phyloP scores from a whole-genome alignment of 176 grass and related monocot genomes.

The Oryza australiensis region DNA sequence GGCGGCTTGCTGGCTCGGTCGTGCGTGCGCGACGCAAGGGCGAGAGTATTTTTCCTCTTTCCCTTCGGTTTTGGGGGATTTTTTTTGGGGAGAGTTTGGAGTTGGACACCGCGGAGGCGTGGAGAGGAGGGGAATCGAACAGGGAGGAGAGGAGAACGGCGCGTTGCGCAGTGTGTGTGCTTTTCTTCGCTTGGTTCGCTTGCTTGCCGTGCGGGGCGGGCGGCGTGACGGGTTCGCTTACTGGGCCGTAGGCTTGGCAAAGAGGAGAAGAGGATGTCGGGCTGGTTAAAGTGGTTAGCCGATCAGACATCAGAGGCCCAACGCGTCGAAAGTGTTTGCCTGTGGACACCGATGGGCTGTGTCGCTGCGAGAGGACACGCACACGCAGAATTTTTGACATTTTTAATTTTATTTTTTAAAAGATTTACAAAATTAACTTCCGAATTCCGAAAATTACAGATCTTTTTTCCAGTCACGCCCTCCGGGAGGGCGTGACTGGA shows the following conservation, averaged over 20 bases:
- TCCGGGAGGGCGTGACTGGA: too few species aligned
- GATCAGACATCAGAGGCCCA: too few species aligned
- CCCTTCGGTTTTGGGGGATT: constrained; percentile 12
- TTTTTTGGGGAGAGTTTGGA: neutral
- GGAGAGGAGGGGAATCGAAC: neutral
- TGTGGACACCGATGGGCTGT: too few species aligned
- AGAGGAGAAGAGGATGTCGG: too few species aligned
- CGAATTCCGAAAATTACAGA: too few species aligned
- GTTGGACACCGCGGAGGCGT: constrained; percentile 13
- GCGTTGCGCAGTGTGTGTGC: neutral
- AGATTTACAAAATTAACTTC: too few species aligned
- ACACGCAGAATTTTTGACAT: too few species aligned
- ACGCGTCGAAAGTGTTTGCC: too few species aligned
- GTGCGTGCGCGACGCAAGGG: neutral
- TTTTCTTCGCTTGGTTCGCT: neutral
- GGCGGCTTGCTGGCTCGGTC: neutral
- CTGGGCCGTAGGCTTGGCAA: neutral
- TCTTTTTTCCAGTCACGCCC: too few species aligned
- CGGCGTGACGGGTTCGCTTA: neutral
- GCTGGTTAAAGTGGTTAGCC: too few species aligned
- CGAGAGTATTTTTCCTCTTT: neutral
- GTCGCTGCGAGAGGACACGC: too few species aligned
- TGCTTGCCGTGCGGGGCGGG: neutral
- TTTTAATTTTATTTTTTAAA: too few species aligned
- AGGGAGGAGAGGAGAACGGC: neutral